phyloP scores from a whole-genome alignment of 768 basidiomycete species.

The Psilocybe cubensis region DNA sequence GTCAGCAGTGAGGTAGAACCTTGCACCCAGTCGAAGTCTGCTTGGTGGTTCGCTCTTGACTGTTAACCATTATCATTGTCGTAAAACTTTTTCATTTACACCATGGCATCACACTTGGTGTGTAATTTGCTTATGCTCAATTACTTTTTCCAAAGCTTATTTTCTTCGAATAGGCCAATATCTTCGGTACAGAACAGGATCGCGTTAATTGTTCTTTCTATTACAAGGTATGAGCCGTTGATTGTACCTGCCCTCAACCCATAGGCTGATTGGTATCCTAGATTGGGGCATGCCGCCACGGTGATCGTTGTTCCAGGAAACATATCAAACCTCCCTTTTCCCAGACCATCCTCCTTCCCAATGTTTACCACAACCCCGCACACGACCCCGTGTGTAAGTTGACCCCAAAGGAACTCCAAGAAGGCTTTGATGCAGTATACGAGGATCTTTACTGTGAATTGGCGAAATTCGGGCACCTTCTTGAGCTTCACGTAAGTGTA shows the following conservation, averaged over 20 bases:
- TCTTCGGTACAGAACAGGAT: slow-evolving; percentile 93
- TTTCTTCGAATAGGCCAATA: slow-evolving; percentile 69
- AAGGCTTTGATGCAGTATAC: slow-evolving; percentile 92
- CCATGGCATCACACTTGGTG: slow-evolving; percentile 86
- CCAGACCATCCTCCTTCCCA: slow-evolving; percentile 94
- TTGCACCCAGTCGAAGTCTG: background rate
- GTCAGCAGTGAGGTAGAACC: background rate
- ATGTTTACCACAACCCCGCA: slow-evolving; percentile 98
- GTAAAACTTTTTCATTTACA: background rate
- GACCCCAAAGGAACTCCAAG: slow-evolving; percentile 85
- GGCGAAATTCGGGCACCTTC: slow-evolving; percentile 91
- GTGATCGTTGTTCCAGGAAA: slow-evolving; percentile 97
- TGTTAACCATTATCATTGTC: background rate
- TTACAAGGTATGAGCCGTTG: slow-evolving; percentile 67
- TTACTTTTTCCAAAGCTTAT: slow-evolving; percentile 3
- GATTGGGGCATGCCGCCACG: slow-evolving; percentile 99
- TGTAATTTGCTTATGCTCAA: slow-evolving; percentile 21
- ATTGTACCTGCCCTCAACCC: slow-evolving; percentile 12
- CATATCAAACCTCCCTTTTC: slow-evolving; percentile 98
- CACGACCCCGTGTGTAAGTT: slow-evolving; percentile 91
- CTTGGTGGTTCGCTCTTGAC: too few species aligned
- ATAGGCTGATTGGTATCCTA: slow-evolving; percentile 31
- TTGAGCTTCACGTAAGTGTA: slow-evolving; percentile 87
- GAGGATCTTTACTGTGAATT: slow-evolving; percentile 96
- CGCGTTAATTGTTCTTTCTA: slow-evolving; percentile 99